Percentiles rank a stretch among this genome's conserved stretches.
phyloP scores from a whole-genome alignment of 495 filamentous ascomycete species.

The Stereocaulon alpinum region DNA sequence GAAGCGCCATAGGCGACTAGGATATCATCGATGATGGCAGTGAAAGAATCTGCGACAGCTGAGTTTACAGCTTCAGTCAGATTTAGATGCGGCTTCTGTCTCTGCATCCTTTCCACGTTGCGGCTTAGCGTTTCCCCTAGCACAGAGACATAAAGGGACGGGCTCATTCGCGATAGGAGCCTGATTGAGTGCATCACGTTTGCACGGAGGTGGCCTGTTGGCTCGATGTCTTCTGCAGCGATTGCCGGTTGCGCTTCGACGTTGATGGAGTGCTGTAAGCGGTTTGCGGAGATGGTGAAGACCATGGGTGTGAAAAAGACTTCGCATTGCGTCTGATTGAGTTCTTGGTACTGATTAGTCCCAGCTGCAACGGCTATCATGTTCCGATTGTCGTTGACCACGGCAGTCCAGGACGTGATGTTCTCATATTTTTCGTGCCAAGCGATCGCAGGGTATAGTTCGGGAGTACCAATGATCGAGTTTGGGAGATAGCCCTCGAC shows the following conservation, averaged over 20 bases:
- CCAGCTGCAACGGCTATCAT: constrained; percentile 8
- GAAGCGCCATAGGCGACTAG: background rate
- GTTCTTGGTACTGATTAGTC: background rate
- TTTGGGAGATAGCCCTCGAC: constrained; percentile 2
- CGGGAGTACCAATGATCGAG: background rate
- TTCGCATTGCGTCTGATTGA: constrained; percentile 1
- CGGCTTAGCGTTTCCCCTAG: background rate
- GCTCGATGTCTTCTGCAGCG: background rate
- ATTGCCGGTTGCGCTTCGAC: background rate
- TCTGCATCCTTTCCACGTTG: constrained; percentile 2
- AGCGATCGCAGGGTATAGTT: background rate
- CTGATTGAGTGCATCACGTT: background rate
- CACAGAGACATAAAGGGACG: constrained; percentile 5
- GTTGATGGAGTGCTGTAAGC: background rate
- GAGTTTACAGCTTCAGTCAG: background rate
- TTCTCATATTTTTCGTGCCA: constrained; percentile 1
- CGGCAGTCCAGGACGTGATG: background rate
- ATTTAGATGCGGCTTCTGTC: background rate
- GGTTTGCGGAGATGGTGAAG: background rate
- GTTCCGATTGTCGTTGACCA: background rate
- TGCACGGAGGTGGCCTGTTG: background rate
- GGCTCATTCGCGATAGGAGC: background rate
- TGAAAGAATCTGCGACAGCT: background rate
- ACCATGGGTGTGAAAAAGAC: background rate
- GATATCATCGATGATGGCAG: constrained; percentile 1